Evolutionary conservation across 2,329 filamentous ascomycete genomes (phyloP).

Genomic region (Ophiostoma tasmaniense): DNA sequence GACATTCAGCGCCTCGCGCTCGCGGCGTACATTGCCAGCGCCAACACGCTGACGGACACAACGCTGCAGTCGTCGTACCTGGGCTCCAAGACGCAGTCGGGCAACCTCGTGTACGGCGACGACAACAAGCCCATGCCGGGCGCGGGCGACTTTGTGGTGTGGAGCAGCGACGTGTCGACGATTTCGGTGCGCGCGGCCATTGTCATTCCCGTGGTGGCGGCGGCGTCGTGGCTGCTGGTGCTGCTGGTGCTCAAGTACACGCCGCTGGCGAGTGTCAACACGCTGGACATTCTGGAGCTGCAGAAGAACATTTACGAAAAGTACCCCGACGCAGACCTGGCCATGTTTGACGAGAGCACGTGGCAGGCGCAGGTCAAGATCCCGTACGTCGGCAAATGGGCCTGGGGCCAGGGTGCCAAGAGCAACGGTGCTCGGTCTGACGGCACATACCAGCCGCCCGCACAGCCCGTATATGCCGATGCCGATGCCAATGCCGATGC

Average conservation of each 20-base stretch:
- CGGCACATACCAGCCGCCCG: conserved; percentile 5
- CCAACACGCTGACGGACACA: conserved; percentile 24
- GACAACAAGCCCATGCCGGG: conserved; percentile 22
- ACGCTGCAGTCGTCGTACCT: conserved; percentile 21
- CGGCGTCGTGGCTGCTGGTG: conserved; percentile 18
- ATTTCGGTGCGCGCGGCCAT: conserved; percentile 25
- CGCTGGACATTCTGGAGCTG: conserved; percentile 19
- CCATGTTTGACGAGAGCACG: conserved; percentile 14
- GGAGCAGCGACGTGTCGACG: conserved; percentile 23
- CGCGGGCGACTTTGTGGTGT: conserved; percentile 25
- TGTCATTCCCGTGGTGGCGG: conserved; percentile 20
- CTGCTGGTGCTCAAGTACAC: conserved; percentile 17
- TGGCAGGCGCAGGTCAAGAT: conserved; percentile 13
- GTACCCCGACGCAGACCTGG: conserved; percentile 17
- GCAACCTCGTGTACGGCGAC: conserved; percentile 17
- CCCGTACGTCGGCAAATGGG: conserved; percentile 5
- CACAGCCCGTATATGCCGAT: conserved; percentile 4
- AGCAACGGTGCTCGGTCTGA: too few relatives aligned
- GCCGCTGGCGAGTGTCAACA: conserved; percentile 15
- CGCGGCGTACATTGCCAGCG: conserved; percentile 24
- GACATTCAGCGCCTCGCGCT: conserved; percentile 26
- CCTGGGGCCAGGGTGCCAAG: conserved; percentile 9
- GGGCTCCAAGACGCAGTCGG: conserved; percentile 10
- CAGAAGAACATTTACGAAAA: conserved; percentile 19
- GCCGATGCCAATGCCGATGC: background rate